Conservation (phyloP, 768 basidiomycete genomes). For the Tulasnella sp. region DNA sequence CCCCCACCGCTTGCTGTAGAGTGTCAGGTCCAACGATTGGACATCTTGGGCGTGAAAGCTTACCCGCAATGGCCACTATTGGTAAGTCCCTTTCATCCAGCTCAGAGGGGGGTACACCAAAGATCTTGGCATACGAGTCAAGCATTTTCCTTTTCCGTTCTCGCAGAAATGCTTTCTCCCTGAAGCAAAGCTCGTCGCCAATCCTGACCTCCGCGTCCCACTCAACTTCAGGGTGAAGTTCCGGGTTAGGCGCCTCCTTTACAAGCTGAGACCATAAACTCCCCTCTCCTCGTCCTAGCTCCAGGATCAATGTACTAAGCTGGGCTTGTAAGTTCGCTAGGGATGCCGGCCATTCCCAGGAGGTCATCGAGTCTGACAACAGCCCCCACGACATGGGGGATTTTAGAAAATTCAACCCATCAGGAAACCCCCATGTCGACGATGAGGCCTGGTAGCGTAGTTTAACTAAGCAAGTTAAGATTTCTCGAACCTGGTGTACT, state of each 20-base stretch:
- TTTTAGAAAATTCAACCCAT: constrained; percentile 20
- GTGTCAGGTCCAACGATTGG: neutral
- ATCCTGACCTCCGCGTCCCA: constrained; percentile 44
- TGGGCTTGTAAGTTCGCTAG: constrained; percentile 5
- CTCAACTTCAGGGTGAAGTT: constrained; percentile 41
- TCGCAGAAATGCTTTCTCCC: constrained; percentile 42
- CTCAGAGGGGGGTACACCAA: constrained; percentile 40
- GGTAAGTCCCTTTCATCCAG: constrained; percentile 44
- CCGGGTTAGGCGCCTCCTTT: constrained; percentile 37
- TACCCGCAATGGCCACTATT: constrained; percentile 42
- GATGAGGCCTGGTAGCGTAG: neutral
- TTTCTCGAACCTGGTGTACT: neutral
- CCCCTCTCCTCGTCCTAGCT: constrained; percentile 39
- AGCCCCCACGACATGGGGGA: neutral
- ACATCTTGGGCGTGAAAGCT: neutral
- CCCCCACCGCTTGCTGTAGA: constrained; percentile 35
- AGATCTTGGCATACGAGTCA: constrained; percentile 40
- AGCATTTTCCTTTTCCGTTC: constrained; percentile 41
- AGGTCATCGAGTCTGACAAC: constrained; percentile 16
- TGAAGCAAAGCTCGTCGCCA: constrained; percentile 41
- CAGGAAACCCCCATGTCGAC: neutral
- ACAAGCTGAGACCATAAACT: constrained; percentile 41
- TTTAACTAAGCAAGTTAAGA: neutral
- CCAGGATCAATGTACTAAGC: constrained; percentile 36
- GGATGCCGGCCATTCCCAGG: constrained; percentile 28